phyloP scores from a whole-genome alignment of 108 stramenopile genomes.

The Skeletonema marinoi region DNA sequence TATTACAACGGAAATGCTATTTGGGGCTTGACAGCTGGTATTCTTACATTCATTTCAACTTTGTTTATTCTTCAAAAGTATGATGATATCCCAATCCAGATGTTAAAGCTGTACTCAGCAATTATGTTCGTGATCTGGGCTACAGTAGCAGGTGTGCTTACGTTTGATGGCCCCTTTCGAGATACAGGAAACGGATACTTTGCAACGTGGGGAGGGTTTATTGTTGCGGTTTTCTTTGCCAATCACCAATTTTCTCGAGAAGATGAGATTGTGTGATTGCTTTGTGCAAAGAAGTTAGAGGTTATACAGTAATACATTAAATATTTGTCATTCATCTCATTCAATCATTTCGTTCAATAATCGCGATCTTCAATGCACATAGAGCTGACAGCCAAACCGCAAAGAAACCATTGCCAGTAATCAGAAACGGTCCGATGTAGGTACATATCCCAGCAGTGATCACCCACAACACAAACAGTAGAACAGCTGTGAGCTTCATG shows the following conservation, averaged over 20 bases:
- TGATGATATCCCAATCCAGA: slow-evolving; percentile 6
- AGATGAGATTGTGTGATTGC: slow-evolving; percentile 33
- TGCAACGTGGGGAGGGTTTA: slow-evolving; percentile 58
- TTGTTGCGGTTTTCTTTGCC: slow-evolving; percentile 30
- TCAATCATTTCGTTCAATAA: slow-evolving; percentile 18
- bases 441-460: slow-evolving; percentile 31
- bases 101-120: slow-evolving; percentile 21
- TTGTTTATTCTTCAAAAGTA: slow-evolving; percentile 18
- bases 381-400: slow-evolving; percentile 33
- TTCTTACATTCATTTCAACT: slow-evolving; percentile 21
- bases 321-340: neutral
- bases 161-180: slow-evolving; percentile 60
- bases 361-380: slow-evolving; percentile 21
- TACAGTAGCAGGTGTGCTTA: slow-evolving; percentile 32
- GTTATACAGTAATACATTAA: neutral
- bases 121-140: slow-evolving; percentile 33
- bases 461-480: slow-evolving; percentile 36
- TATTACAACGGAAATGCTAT: slow-evolving; percentile 14
- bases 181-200: slow-evolving; percentile 74
- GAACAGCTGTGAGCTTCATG: slow-evolving; percentile 27
- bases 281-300: neutral
- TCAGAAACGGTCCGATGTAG: slow-evolving; percentile 36
- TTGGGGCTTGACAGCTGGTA: slow-evolving; percentile 33
- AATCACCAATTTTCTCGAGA: slow-evolving; percentile 23
- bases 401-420: slow-evolving; percentile 37